phyloP scores from a whole-genome alignment of 495 filamentous ascomycete species.

The Sordaria brevicollis region DNA sequence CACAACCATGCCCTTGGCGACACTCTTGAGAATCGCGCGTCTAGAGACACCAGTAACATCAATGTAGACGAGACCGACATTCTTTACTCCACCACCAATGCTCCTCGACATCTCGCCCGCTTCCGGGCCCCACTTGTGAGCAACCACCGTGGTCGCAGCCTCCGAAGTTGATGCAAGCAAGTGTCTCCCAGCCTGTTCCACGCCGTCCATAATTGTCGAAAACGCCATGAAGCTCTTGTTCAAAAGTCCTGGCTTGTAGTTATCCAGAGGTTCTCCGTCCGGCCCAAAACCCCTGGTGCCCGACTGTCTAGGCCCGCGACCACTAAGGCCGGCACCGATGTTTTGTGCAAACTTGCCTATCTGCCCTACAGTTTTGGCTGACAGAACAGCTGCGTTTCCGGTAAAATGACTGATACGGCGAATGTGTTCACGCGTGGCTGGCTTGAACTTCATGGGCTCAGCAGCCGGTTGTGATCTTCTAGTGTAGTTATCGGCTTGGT shows the following conservation, averaged over 20 bases:
- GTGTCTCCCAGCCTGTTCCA: conserved; percentile 71
- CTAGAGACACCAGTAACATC: conserved; percentile 88
- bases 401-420: conserved; percentile 79
- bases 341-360: conserved; percentile 78
- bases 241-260: conserved; percentile 79
- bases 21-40: conserved; percentile 77
- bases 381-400: conserved; percentile 62
- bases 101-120: conserved; percentile 63
- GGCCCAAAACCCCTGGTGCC: conserved; percentile 45
- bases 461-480: conserved; percentile 62
- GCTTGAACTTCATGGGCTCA: conserved; percentile 80
- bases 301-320: conserved; percentile 48
- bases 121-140: conserved; percentile 75
- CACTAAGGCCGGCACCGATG: conserved; percentile 62
- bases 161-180: conserved; percentile 61
- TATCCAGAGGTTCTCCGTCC: conserved; percentile 49
- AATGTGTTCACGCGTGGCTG: conserved; percentile 72
- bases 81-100: conserved; percentile 79
- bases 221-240: conserved; percentile 97
- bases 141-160: conserved; percentile 70
- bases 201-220: conserved; percentile 85
- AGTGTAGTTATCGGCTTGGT: conserved; percentile 69
- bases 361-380: conserved; percentile 76
- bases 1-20: conserved; percentile 98
- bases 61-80: conserved; percentile 96